phyloP scores from a whole-genome alignment of 768 basidiomycete species.

The Gloeostereum incarnatum region DNA sequence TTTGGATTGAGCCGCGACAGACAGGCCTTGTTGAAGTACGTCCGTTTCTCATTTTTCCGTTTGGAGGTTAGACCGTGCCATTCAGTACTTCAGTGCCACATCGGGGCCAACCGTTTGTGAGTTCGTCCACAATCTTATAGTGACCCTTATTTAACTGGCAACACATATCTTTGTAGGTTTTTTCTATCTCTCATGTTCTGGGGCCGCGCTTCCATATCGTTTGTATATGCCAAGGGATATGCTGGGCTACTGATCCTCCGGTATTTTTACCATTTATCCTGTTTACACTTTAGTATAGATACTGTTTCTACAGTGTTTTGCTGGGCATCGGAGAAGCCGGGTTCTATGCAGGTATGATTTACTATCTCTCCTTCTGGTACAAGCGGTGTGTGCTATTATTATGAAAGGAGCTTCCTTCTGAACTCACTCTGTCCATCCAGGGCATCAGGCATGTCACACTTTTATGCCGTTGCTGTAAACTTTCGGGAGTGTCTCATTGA shows the following conservation, averaged over 20 bases:
- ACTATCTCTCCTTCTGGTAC: constrained; percentile 55
- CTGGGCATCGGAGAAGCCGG: constrained; percentile 55
- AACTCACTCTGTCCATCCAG: no score
- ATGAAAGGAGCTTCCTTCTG: neutral
- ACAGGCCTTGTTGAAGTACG: constrained; percentile 48
- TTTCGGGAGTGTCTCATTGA: constrained; percentile 1
- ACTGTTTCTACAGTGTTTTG: constrained; percentile 28
- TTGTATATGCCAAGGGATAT: constrained; percentile 49
- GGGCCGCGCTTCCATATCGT: constrained; percentile 42
- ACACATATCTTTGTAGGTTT: constrained; percentile 25
- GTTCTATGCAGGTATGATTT: constrained; percentile 53
- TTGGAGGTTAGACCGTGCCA: no score
- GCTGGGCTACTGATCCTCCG: constrained; percentile 35
- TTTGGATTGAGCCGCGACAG: neutral
- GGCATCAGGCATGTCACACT: constrained; percentile 25
- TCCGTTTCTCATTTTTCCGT: no score
- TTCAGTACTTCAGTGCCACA: constrained; percentile 43
- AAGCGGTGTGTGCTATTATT: constrained; percentile 10
- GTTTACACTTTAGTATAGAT: neutral
- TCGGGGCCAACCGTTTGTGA: constrained; percentile 50
- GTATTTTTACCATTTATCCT: constrained; percentile 13
- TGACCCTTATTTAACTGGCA: neutral
- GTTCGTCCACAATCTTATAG: constrained; percentile 5
- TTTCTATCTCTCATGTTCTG: constrained; percentile 44
- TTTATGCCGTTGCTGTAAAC: neutral